These are phyloP conservation scores for Teunomyces funiuensis DNA, from an alignment of 805 yeast genomes.

Conservation along the genomic window DNA sequence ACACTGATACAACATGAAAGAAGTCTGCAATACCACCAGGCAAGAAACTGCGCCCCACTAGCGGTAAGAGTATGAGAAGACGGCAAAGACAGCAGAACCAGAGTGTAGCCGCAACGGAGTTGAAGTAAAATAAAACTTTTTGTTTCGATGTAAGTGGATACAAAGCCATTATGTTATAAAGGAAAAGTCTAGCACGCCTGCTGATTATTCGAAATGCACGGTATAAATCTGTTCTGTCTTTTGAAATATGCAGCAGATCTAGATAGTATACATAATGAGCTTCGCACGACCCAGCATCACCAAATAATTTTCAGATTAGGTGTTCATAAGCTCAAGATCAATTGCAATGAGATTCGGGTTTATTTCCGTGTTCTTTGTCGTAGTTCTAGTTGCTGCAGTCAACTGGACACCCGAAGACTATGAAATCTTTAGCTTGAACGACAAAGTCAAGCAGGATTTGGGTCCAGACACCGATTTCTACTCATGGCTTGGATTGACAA, in stretches of 20 bases:
- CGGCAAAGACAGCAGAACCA: slow-evolving; percentile 53
- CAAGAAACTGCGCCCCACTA: slow-evolving; percentile 62
- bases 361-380: slow-evolving; percentile 13
- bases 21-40: slow-evolving; percentile 76
- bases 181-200: no score
- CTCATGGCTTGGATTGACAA: slow-evolving; percentile 56
- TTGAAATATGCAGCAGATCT: no score
- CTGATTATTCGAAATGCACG: no score
- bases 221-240: slow-evolving; percentile 30
- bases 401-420: slow-evolving; percentile 67
- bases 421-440: slow-evolving; percentile 75
- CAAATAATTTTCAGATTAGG: neutral
- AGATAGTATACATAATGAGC: neutral
- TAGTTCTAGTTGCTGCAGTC: slow-evolving; percentile 30
- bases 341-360: slow-evolving; percentile 13
- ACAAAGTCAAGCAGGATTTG: slow-evolving; percentile 60
- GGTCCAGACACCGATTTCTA: slow-evolving; percentile 67
- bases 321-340: slow-evolving; percentile 11
- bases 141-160: slow-evolving; percentile 37
- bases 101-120: slow-evolving; percentile 36
- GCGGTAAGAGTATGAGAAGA: slow-evolving; percentile 52
- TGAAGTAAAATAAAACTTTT: slow-evolving; percentile 34
- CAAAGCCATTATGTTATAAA: slow-evolving; percentile 31
- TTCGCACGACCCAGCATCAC: neutral
- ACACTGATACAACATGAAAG: slow-evolving; percentile 42